phyloP scores from a whole-genome alignment of 495 filamentous ascomycete species.

The Trichoderma erinaceum region DNA sequence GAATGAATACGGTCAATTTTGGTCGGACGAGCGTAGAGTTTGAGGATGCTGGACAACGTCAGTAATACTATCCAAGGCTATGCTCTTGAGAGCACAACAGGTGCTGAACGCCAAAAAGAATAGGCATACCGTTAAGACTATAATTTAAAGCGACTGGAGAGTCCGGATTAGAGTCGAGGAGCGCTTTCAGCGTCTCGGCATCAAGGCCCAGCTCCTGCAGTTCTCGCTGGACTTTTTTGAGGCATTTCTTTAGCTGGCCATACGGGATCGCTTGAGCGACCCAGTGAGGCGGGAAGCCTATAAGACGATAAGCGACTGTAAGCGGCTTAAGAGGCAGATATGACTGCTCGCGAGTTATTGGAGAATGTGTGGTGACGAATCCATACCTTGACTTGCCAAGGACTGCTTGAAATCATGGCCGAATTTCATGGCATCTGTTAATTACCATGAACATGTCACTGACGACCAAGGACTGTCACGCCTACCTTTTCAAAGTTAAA shows the following conservation, averaged over 20 bases:
- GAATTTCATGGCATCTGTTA: slow-evolving; percentile 49
- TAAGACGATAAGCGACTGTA: neutral
- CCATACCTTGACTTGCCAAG: slow-evolving; percentile 37
- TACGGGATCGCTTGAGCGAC: slow-evolving; percentile 54
- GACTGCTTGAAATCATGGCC: slow-evolving; percentile 46
- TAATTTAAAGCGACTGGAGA: slow-evolving; percentile 23
- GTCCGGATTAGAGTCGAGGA: slow-evolving; percentile 24
- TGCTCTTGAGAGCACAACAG: neutral
- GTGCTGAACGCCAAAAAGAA: slow-evolving; percentile 18
- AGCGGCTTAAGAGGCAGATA: neutral
- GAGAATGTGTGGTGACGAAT: neutral
- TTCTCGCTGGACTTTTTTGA: slow-evolving; percentile 50
- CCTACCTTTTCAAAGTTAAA: neutral
- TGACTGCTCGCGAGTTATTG: neutral
- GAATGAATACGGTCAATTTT: slow-evolving; percentile 53
- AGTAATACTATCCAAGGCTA: neutral
- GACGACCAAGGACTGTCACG: neutral
- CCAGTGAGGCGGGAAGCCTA: slow-evolving; percentile 48
- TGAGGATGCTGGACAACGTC: neutral
- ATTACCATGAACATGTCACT: neutral
- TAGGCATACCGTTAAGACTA: slow-evolving; percentile 26
- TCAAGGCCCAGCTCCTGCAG: slow-evolving; percentile 47
- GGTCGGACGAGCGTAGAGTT: slow-evolving; percentile 40
- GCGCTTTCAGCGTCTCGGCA: slow-evolving; percentile 37
- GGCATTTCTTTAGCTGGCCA: slow-evolving; percentile 56